Base-by-base conservation (phyloP, 108 stramenopile species). In the Skeletonema marinoi region DNA sequence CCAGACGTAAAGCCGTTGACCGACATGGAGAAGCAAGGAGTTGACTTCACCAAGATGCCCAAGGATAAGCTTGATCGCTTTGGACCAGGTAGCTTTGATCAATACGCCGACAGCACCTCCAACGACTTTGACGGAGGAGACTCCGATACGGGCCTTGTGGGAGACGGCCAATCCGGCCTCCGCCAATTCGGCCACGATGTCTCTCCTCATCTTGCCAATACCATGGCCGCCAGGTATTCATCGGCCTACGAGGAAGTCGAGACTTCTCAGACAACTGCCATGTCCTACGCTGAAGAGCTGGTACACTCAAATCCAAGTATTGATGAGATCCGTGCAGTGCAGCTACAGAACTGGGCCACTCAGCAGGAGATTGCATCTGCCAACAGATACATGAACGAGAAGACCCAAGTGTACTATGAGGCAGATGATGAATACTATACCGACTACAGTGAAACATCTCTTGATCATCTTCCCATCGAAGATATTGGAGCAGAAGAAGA, bases 271-370 rank as follows among this genome's bases (percentile, higher is more conserved):
- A 88, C 88, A 36, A 78, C 54, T 25, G 51, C 64, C 32, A 80
- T 86, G 21, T 85, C 88, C 72, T 93, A 95, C 68, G 84, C 92
- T 14, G 92, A 95, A 9, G 64, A 87, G 65, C 59, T 95, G 30
- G n/a, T 85, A 19, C 41, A 79, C 29, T 65, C 60, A 51, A 75
- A 88, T 58, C 65, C 72, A 32, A 78, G 76, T 30, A 71, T 91
- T 63, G 90, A 92, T 38, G 79, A 73, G 11, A 36, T 36, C 6
- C 35, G 16, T 0, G 25, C 25, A 25, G 25, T 25, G 25, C 25
- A 25, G 25, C 25, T 25, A 25, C 25, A 25, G 25, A 25, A 25
- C 25, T 25, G 25, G 25, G 25, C 25, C 0, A 25, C 25, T 25
- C 25, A 25, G 25, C 25, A 25, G 25, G 25, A 25, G 25, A 25